A percentile compares a stretch with the other conserved stretches of the same genome.
Evolutionary conservation across 2,329 filamentous ascomycete genomes (phyloP).

Genomic region (Incumbomyces delicatus): DNA sequence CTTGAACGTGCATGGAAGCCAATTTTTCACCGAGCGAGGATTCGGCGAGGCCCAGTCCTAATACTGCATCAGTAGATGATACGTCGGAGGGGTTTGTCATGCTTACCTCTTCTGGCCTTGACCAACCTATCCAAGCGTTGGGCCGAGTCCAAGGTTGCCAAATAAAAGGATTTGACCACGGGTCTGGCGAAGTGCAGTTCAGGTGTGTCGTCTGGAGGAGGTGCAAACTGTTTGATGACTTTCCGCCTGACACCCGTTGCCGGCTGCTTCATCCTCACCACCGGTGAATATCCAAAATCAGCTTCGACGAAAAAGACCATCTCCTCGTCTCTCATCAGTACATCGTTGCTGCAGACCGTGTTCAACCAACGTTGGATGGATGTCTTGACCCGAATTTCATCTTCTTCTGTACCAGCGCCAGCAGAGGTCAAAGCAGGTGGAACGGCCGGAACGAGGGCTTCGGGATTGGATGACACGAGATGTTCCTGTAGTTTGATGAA

Average conservation of each 20-base stretch:
- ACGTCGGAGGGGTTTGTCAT: neutral
- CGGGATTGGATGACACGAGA: conserved; percentile 92
- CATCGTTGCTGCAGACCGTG: conserved; percentile 81
- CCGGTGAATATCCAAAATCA: conserved; percentile 94
- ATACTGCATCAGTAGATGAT: conserved; percentile 7
- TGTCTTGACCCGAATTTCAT: conserved; percentile 79
- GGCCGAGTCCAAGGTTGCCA: conserved; percentile 90
- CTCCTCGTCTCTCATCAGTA: conserved; percentile 90
- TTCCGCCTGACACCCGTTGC: conserved; percentile 91
- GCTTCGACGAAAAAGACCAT: conserved; percentile 98
- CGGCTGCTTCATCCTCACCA: conserved; percentile 91
- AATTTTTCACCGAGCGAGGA: conserved; percentile 90
- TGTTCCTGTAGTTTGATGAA: conserved; percentile 95
- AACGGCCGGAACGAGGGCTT: conserved; percentile 86
- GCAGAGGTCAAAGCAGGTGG: conserved; percentile 91
- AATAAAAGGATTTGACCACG: conserved; percentile 87
- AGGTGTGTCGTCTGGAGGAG: conserved; percentile 91
- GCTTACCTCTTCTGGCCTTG: conserved; percentile 78
- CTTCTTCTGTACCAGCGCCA: conserved; percentile 90
- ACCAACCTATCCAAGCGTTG: conserved; percentile 95
- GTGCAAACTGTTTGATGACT: conserved; percentile 95
- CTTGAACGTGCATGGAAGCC: conserved; percentile 75
- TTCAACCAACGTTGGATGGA: conserved; percentile 93
- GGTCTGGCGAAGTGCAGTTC: conserved; percentile 85
- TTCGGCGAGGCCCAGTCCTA: conserved; percentile 83